A percentile compares a stretch with the other conserved stretches of the same genome.
Conservation (phyloP, 371 early-diverging fungal genomes). For the Syncephalastrum monosporum region DNA sequence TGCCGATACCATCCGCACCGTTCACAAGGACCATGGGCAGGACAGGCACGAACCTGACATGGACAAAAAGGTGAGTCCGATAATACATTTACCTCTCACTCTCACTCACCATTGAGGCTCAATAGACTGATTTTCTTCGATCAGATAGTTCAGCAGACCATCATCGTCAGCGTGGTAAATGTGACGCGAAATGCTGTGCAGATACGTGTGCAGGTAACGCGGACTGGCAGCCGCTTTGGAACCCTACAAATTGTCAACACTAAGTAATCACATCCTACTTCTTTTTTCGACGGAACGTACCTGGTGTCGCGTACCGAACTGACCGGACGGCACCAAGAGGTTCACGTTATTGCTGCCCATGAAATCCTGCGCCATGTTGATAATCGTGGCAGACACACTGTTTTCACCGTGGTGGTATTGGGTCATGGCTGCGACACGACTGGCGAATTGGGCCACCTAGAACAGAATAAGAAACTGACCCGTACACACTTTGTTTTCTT, state of each 20-base stretch:
- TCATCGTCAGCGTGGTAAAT: conserved; percentile 93
- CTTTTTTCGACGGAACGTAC: conserved; percentile 17
- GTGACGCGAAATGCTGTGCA: conserved; percentile 78
- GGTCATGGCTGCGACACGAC: conserved; percentile 93
- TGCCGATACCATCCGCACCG: conserved; percentile 99
- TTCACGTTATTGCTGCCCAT: conserved; percentile 99
- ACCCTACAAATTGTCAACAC: conserved; percentile 50
- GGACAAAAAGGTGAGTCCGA: not conserved
- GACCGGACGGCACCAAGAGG: conserved; percentile 91
- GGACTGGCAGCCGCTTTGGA: conserved; percentile 98
- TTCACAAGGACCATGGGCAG: conserved; percentile 98
- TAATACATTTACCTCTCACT: not conserved
- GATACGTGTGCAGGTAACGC: conserved; percentile 96
- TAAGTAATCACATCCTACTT: not conserved
- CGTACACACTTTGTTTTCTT: not conserved
- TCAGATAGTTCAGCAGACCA: conserved; percentile 82
- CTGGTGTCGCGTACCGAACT: conserved; percentile 96
- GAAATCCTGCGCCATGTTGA: conserved; percentile 97
- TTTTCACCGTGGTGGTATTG: conserved; percentile 99
- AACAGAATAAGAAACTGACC: too few species aligned
- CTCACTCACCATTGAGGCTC: conserved; percentile 90
- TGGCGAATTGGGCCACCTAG: conserved; percentile 89
- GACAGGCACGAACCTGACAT: conserved; percentile 86
- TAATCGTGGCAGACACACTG: conserved; percentile 89
- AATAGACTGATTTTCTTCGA: conserved; percentile 94